Conservation (phyloP, 2,329 filamentous ascomycete species). For the Fusarium nygamai region DNA sequence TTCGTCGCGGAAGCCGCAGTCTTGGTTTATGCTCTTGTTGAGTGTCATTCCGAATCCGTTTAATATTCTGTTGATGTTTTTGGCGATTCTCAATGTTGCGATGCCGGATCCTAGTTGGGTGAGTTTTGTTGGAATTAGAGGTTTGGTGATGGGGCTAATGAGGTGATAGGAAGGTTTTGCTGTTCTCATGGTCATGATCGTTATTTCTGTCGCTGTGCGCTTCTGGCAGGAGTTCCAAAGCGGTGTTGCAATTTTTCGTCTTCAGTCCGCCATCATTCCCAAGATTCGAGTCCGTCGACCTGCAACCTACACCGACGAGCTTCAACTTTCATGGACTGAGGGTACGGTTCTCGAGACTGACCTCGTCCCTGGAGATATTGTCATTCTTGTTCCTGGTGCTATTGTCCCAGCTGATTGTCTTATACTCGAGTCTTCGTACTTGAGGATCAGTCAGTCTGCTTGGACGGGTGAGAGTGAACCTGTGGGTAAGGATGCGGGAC, state of each 20-base stretch:
- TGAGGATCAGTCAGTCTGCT: background rate
- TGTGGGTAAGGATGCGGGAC: background rate
- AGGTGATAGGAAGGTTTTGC: background rate
- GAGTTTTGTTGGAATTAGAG: fast-evolving
- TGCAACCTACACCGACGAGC: background rate
- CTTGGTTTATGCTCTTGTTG: background rate
- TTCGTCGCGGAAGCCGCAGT: background rate
- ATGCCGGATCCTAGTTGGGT: conserved; percentile 1
- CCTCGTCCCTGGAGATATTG: background rate
- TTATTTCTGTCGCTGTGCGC: background rate
- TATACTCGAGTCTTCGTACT: background rate
- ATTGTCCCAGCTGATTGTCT: background rate
- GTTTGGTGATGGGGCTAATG: background rate
- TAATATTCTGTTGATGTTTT: background rate
- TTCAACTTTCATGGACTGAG: background rate
- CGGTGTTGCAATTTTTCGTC: background rate
- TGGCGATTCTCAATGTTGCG: background rate
- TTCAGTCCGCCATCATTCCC: background rate
- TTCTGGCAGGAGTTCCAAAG: conserved; percentile 7
- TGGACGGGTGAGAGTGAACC: conserved; percentile 3
- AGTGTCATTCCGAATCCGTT: background rate
- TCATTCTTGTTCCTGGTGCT: background rate
- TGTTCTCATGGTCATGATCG: background rate
- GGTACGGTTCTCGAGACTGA: background rate
- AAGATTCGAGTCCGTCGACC: background rate